phyloP scores from a whole-genome alignment of 306 rosid genomes.

The Ceratonia siliqua region DNA sequence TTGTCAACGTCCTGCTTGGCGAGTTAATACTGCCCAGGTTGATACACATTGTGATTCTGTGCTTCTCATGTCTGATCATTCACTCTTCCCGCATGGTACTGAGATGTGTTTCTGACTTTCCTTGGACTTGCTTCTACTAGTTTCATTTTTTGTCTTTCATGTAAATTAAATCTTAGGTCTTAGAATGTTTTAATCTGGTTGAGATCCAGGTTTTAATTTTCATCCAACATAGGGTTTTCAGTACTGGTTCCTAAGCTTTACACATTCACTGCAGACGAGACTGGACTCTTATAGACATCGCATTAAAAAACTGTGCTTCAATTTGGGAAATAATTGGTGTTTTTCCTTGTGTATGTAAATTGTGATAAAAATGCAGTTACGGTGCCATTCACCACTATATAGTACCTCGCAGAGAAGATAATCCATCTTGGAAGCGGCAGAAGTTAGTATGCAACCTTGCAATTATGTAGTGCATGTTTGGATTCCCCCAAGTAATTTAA shows the following conservation, averaged over 20 bases:
- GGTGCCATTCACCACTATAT: background rate
- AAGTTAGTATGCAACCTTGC: slow-evolving; percentile 13
- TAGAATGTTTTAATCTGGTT: background rate
- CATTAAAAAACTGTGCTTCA: slow-evolving; percentile 7
- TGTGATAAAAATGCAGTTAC: slow-evolving; percentile 11
- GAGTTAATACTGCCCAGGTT: slow-evolving; percentile 76
- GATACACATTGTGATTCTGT: slow-evolving; percentile 58
- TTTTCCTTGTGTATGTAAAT: background rate
- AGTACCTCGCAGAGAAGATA: slow-evolving; percentile 7
- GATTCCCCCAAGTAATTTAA: background rate
- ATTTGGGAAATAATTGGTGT: background rate
- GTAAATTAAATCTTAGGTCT: slow-evolving; percentile 5
- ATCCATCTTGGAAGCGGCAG: background rate
- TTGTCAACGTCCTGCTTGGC: slow-evolving; percentile 75
- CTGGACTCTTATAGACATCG: background rate
- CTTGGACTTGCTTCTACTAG: background rate
- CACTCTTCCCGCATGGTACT: slow-evolving; percentile 69
- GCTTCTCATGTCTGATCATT: slow-evolving; percentile 83
- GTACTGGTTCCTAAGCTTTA: background rate
- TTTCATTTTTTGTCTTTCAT: background rate
- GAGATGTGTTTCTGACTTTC: slow-evolving; percentile 5
- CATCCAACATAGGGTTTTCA: background rate
- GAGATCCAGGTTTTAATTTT: background rate
- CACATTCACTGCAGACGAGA: slow-evolving; percentile 1
- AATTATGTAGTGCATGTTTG: background rate